Base-by-base conservation (phyloP, 208 protist genomes). In the Herpetomonas samuelpessoai region DNA sequence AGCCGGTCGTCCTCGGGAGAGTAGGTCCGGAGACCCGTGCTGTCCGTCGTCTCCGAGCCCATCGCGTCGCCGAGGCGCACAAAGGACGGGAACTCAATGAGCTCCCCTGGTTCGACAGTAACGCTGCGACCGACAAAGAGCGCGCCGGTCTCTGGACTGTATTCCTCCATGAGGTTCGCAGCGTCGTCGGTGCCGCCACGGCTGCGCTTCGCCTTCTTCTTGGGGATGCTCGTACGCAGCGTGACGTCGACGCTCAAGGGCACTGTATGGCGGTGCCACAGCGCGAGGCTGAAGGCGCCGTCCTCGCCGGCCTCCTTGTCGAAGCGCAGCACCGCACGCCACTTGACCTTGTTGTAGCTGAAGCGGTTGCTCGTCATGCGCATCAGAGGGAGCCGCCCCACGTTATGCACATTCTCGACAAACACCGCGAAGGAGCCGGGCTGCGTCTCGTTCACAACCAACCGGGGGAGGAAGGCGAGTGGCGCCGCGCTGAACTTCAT, bases 381-480 rank as follows among this genome's bases (percentile, higher is more conserved):
- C 55, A 88, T 76, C 24, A 74, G 54, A 39, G 74, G 57, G 45
- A 89, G 63, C 28, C 70, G 72, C 38, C 74, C 78, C 51, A 90
- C 67, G 50, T 73, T 68, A 54, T 74, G 76, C 1, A 83, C 83
- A 58, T 86, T 86, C 59, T 93, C 87, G 27, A 93, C 55, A 12
- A 81, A 88, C 67, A 83, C 91, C 0, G 79, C 86, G 69, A 81
- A 93, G 57, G 78, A 81, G 30, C 87, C 83, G n/a, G 81, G 77
- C 3, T 76, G 78, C 60, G 81, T 72, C 57, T 93, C 87, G 62
- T 93, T 83, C 52, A 93, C 82, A 62, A 87, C 77, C 71, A 93
- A 66, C 2, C 76, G 74, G 16, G 87, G 83, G 45, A 93, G 60
- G 39, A 88, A 90, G 35, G 58, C 41, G 31, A 89, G 71, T 29